These are phyloP conservation scores for Penicillium sp. DNA, from an alignment of 2,329 filamentous ascomycete species.

Conservation along the genomic window DNA sequence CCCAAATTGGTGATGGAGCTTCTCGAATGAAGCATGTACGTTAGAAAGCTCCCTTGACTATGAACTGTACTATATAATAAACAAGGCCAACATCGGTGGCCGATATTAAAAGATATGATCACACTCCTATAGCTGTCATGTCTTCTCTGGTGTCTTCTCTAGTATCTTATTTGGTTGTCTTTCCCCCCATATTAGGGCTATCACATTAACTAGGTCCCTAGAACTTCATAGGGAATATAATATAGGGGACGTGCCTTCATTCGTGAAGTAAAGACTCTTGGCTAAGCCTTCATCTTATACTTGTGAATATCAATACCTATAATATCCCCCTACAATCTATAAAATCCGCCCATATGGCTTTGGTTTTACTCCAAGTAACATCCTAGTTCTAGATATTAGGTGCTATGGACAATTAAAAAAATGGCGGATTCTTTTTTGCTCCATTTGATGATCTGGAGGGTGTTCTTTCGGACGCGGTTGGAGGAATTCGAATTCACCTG, in stretches of 20 bases:
- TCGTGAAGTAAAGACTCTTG: too few species aligned
- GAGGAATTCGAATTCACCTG: background rate
- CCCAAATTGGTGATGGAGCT: slow-evolving; percentile 42
- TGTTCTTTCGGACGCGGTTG: background rate
- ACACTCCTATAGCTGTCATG: too few species aligned
- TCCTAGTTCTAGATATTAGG: background rate
- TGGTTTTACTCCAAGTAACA: background rate
- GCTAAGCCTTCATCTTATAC: too few species aligned
- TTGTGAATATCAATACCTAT: background rate
- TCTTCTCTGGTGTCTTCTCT: too few species aligned
- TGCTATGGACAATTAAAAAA: background rate
- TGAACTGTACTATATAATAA: slow-evolving; percentile 11
- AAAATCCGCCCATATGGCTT: background rate
- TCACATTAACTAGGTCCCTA: too few species aligned
- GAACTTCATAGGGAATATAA: too few species aligned
- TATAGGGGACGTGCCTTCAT: too few species aligned
- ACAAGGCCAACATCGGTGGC: background rate
- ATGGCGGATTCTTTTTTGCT: too few species aligned
- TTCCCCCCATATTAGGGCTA: too few species aligned
- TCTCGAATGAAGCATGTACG: slow-evolving; percentile 31
- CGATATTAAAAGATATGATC: too few species aligned
- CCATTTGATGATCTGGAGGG: background rate
- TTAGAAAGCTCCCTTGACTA: slow-evolving; percentile 3
- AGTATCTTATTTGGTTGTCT: too few species aligned
- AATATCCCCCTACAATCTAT: background rate